Percentiles rank a stretch among this genome's conserved stretches.
Evolutionary conservation across 805 yeast species (phyloP).

Genomic region (Candida oleophila): DNA sequence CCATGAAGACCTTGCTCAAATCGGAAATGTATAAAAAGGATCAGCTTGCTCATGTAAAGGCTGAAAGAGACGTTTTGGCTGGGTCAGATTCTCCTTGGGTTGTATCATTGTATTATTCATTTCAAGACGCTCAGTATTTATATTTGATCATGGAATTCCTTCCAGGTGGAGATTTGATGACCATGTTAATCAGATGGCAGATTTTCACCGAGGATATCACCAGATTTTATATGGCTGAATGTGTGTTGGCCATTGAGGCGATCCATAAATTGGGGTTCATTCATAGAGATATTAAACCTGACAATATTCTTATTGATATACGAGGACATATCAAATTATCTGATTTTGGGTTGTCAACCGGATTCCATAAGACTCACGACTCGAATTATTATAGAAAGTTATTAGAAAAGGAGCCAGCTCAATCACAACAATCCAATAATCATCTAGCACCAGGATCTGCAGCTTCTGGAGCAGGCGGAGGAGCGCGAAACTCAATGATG

Average conservation of each 20-base stretch:
- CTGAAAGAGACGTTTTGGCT: constrained; percentile 93
- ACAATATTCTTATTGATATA: constrained; percentile 85
- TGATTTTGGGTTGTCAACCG: constrained; percentile 83
- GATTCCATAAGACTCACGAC: constrained; percentile 92
- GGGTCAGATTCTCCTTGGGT: constrained; percentile 89
- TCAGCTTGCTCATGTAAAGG: constrained; percentile 92
- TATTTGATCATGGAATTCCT: constrained; percentile 78
- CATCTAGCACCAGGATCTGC: constrained; percentile 22
- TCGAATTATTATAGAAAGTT: constrained; percentile 81
- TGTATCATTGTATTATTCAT: constrained; percentile 76
- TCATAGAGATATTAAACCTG: constrained; percentile 97
- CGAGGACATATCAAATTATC: constrained; percentile 66
- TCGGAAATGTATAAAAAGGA: constrained; percentile 94
- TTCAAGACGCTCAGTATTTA: constrained; percentile 73
- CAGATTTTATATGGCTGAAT: constrained; percentile 92
- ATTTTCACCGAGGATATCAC: constrained; percentile 91
- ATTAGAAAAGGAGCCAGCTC: constrained; percentile 58
- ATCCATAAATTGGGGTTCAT: constrained; percentile 91
- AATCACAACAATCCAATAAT: constrained; percentile 16
- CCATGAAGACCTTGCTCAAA: constrained; percentile 89
- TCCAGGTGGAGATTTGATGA: constrained; percentile 89
- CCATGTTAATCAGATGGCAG: constrained; percentile 94
- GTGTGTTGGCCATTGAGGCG: constrained; percentile 92
- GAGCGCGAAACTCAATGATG: constrained; percentile 73
- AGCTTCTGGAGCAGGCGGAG: constrained; percentile 12